Base-by-base conservation (phyloP, 768 basidiomycete genomes). In the Kwoniella heveanensis region DNA sequence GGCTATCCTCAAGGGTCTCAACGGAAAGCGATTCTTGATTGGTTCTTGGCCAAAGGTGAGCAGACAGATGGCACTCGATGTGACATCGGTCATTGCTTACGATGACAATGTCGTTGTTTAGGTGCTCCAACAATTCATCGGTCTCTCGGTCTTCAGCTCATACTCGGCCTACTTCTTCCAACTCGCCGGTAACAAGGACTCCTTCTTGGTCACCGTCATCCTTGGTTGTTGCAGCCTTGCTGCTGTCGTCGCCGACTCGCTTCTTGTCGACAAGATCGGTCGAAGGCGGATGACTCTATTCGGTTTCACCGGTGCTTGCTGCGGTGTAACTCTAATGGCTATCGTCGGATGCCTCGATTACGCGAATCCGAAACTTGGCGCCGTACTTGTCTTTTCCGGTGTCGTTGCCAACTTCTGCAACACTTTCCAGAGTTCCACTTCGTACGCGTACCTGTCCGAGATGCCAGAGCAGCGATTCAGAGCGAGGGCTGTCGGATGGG, bases 161-260 rank as follows among this genome's bases (percentile, higher is more conserved):
- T 66, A 72, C 46, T 48, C 62, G 2, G 58, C 70, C 27, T 71
- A 71, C 47, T 71, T 71, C 67, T 71, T 64, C 57, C 57, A 57
- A 22, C 37, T 64, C 0, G 63, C 63, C 4, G 64, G 64, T 8
- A 60, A 60, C 58, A 63, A 63, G 17, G 48, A 63, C 24, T 25
- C 62, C n/a, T 63, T 63, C 62, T 27, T 39, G 17, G 62, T 63
- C 30, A 63, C 62, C 21, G 54, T 63, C 29, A 63, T 63, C 25
- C 44, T 63, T 6, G 62, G 54, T 5, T 50, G 50, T 24, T 22
- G n/a, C 54, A 44, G 44, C 36, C 50, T 66, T 2, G 26, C 27
- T 15, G 37, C 65, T 9, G 60, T 66, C 19, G 50, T 57, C 30
- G 32, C 56, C 26, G 54, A 67, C 25, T 58, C 58, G 17, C 29